Percentiles rank a stretch among this genome's conserved stretches.
phyloP scores from a whole-genome alignment of 2,329 filamentous ascomycete genomes.

The Dothistroma pini region DNA sequence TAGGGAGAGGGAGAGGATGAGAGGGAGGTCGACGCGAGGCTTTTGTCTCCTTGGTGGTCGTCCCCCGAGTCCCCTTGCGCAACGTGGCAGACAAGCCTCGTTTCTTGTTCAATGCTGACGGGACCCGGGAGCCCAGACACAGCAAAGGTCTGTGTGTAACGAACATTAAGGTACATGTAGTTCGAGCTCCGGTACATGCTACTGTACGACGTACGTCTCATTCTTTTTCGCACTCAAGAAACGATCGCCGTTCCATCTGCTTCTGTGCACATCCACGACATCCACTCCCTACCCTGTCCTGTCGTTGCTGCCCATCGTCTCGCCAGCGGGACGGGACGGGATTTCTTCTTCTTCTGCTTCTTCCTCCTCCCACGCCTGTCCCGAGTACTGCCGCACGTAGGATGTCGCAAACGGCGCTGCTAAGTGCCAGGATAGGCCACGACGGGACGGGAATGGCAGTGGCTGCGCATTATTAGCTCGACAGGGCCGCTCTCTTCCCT shows the following conservation, averaged over 20 bases:
- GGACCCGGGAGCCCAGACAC: not conserved
- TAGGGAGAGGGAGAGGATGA: no score
- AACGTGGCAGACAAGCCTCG: not conserved
- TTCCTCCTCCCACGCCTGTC: not conserved
- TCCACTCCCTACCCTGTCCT: not conserved
- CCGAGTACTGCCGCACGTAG: not conserved
- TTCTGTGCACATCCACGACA: not conserved
- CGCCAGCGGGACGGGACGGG: not conserved
- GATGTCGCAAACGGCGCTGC: not conserved
- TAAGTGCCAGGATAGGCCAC: not conserved
- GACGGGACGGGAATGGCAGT: not conserved
- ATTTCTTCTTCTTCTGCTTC: no score
- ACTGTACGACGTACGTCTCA: no score
- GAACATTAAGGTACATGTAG: not conserved
- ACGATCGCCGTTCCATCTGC: not conserved
- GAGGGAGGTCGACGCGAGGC: not conserved
- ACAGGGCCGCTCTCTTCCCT: not conserved
- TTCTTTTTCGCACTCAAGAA: not conserved
- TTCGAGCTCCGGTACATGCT: not conserved
- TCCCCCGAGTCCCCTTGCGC: not conserved
- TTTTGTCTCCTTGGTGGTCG: conserved; percentile 1
- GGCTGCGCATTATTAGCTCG: not conserved
- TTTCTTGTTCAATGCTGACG: not conserved
- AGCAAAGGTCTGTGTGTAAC: not conserved
- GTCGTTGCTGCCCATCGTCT: not conserved